Evolutionary conservation across 1,284 basidiomycete species (phyloP), one percentile per base, ranked within the genome.

Genomic region (Apiotrichum domesticum): DNA sequence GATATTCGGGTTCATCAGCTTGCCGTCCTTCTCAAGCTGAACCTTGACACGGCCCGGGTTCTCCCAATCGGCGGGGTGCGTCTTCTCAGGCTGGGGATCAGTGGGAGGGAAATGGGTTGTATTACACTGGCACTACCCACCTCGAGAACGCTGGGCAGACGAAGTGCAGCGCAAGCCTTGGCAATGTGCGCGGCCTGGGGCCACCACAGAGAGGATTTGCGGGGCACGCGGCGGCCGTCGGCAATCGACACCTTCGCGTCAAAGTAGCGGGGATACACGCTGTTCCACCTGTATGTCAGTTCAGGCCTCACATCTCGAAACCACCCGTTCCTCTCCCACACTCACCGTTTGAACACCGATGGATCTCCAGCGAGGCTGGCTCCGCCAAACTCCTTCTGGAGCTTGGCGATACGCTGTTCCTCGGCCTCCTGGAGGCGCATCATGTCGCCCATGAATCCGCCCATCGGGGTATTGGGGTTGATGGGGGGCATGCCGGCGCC

Each of bases 191-290:
- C 87, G 75, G 89, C 91, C 55, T 93, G 82, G 4, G 95, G 94
- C 87, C 89, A 97, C 85, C 92, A 93, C n/a, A 95, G 75, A 59
- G 87, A 82, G 72, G 89, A 86, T 56, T 83, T 80, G 52, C 92
- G 84, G 21, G 86, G 78, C 35, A 98, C 84, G 52, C 93, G 83
- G 42, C 95, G 84, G 64, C 88, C 84, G 14, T 91, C 90, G 8
- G 83, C 86, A 72, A 88, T 88, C 3, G 90, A 85, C 10, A 87
- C 86, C 75, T 97, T 97, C 46, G 93, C 91, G 74, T 98, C 95
- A 63, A 98, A 85, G 78, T 98, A 98, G 68, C 96, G 88, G 3
- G 95, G 95, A 73, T 98, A 98, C 69, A 98, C 83, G 66, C 88
- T 87, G 58, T 90, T 87, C 93, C 93, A 97, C 68, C 90, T 92